These are phyloP conservation scores for Cyberlindnera misumaiensis DNA, from an alignment of 805 yeast species.

Conservation along the genomic window DNA sequence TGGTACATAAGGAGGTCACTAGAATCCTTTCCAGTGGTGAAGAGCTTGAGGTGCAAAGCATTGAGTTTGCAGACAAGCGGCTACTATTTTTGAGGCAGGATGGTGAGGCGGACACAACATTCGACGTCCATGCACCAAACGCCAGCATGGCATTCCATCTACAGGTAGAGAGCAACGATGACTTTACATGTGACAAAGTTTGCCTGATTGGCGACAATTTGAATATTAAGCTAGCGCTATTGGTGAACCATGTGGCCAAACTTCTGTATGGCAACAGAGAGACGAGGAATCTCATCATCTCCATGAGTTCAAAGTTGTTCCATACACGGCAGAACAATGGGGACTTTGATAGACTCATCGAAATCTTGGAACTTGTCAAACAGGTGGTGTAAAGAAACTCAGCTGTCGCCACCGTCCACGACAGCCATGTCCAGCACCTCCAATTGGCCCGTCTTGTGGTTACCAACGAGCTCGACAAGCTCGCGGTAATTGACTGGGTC, in stretches of 20 bases:
- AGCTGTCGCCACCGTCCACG: constrained; percentile 47
- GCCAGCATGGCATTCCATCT: constrained; percentile 10
- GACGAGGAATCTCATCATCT: constrained; percentile 15
- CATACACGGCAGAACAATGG: constrained; percentile 1
- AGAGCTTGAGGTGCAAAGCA: constrained; percentile 1
- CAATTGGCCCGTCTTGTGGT: constrained; percentile 52
- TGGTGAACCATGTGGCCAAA: constrained; percentile 20
- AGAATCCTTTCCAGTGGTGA: background rate
- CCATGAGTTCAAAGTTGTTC: constrained; percentile 22
- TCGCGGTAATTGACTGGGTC: constrained; percentile 82
- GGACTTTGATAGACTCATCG: constrained; percentile 15
- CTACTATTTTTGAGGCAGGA: constrained; percentile 33
- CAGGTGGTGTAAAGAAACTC: background rate
- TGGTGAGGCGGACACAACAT: constrained; percentile 31
- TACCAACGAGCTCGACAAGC: constrained; percentile 50
- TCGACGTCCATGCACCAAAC: constrained; percentile 19
- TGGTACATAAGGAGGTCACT: background rate
- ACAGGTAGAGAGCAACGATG: constrained; percentile 21
- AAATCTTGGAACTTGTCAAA: constrained; percentile 12
- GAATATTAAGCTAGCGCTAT: constrained; percentile 12
- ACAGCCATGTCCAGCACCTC: constrained; percentile 91
- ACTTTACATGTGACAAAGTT: constrained; percentile 34
- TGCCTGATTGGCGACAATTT: constrained; percentile 19
- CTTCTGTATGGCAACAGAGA: constrained; percentile 14
- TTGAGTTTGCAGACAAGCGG: constrained; percentile 31